phyloP scores from a whole-genome alignment of 2,329 filamentous ascomycete genomes.

The Epichloe coenophiala region DNA sequence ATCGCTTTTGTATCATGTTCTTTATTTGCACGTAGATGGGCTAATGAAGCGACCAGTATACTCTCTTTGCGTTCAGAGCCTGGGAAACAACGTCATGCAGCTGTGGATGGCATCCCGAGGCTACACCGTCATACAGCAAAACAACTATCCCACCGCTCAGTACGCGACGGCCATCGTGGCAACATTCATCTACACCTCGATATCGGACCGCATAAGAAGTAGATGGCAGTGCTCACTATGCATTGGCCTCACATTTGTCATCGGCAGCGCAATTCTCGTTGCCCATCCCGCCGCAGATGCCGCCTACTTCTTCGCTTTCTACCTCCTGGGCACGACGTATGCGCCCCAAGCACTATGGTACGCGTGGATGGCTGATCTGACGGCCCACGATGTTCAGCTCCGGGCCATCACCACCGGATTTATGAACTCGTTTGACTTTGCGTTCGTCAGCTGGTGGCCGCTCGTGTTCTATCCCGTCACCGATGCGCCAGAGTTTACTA shows the following conservation, averaged over 20 bases:
- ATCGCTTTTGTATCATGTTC: not conserved
- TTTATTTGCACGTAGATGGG: not conserved
- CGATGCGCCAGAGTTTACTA: constrained; percentile 24
- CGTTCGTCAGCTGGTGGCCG: constrained; percentile 28
- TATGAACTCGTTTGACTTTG: constrained; percentile 30
- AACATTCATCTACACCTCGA: constrained; percentile 25
- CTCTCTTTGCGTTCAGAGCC: constrained; percentile 28
- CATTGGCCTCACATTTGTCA: constrained; percentile 28
- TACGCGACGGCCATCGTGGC: constrained; percentile 28
- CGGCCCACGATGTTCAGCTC: constrained; percentile 24
- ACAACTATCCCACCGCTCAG: constrained; percentile 29
- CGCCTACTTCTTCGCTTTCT: constrained; percentile 30
- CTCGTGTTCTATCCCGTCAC: constrained; percentile 27
- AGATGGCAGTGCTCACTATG: constrained; percentile 29
- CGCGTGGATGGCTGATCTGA: constrained; percentile 32
- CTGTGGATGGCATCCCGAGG: constrained; percentile 31
- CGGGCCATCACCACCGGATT: constrained; percentile 30
- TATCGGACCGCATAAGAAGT: constrained; percentile 27
- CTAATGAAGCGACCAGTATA: constrained; percentile 16
- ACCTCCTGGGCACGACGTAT: constrained; percentile 29
- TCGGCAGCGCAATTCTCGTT: constrained; percentile 25
- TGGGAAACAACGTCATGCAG: constrained; percentile 30
- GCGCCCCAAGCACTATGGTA: constrained; percentile 33
- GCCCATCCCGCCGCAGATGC: constrained; percentile 18
- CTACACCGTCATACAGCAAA: constrained; percentile 28